Base-by-base conservation (phyloP, 768 basidiomycete genomes). In the Tulasnella sp. region DNA sequence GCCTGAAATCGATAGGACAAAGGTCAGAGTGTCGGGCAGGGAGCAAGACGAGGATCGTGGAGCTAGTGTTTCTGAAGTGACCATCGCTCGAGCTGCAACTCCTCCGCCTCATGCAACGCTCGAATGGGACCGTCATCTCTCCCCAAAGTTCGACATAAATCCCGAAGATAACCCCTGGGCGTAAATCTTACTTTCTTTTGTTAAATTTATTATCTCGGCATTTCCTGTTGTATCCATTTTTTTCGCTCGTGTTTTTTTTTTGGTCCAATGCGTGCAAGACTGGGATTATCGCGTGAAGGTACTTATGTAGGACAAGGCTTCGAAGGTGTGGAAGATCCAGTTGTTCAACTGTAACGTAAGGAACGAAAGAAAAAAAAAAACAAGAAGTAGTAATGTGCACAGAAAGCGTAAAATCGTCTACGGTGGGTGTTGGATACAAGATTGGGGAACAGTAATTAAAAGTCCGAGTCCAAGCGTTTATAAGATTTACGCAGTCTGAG, bases 81-180 rank as follows among this genome's bases (percentile, higher is more conserved):
- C 82, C n/a, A 78, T 85, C 17, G 83, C 83, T 52, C 80, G 83
- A 76, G 81, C 80, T 42, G 81, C 72, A 49, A 87, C 87, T 36
- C 87, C 88, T 40, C 88, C 88, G 39, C 78, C 82, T 58, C 85
- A 88, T 79, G 85, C 85, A 19, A 84, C 83, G 38, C 71, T 78
- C 78, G 83, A 42, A 72, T 81, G 77, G 76, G 82, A 76, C 79
- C 81, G 79, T 45, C 84, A 83, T 78, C 82, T 85, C 73, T 80
- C 84, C n/a, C 76, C 77, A 83, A 84, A n/a, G 22, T 67, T 75
- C 25, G 34, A 75, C 36, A 75, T 64, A 34, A 54, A 29, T 12
- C 64, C 64, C 54, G 85, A 88, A 67, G 85, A 87, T 80, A 90
- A 90, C 80, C 89, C 89, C 15, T 90, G 89, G 89, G 87, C 85